These are phyloP conservation scores for Calonectria leucothoes DNA, from an alignment of 2,329 filamentous ascomycete species.

Conservation along the genomic window DNA sequence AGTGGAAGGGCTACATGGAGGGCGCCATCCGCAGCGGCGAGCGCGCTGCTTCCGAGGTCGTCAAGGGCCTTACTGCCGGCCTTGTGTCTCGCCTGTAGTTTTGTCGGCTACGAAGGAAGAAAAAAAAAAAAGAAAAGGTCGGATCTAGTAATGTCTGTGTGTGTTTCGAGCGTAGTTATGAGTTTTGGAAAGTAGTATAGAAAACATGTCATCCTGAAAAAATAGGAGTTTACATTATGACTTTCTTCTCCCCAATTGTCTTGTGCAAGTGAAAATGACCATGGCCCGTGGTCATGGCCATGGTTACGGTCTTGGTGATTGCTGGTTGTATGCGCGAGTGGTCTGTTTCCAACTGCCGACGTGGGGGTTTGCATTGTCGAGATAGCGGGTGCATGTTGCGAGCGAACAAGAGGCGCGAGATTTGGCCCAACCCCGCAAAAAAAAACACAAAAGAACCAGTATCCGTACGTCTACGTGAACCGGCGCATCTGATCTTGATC, in stretches of 20 bases:
- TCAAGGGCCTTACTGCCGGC: constrained; percentile 22
- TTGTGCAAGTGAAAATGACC: not conserved
- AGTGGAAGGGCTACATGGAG: constrained; percentile 45
- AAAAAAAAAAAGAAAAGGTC: not conserved
- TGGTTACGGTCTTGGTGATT: no score
- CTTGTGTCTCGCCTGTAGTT: constrained; percentile 22
- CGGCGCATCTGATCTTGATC: not conserved
- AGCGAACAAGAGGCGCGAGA: not conserved
- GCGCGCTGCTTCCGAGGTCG: constrained; percentile 34
- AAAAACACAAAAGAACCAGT: not conserved
- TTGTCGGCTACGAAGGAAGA: not conserved
- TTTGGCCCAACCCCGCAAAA: not conserved
- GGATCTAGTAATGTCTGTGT: not conserved
- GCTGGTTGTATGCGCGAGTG: not conserved
- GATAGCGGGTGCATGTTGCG: not conserved
- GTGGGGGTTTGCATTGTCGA: not conserved
- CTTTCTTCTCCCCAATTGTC: not conserved
- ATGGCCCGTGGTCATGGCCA: no score
- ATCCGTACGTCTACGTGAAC: not conserved
- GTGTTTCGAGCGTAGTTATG: not conserved
- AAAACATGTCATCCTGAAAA: not conserved
- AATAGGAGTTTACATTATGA: not conserved
- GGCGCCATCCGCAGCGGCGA: constrained; percentile 37
- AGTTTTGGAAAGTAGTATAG: not conserved
- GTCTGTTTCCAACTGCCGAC: not conserved